Percentiles rank a stretch among this genome's conserved stretches.
These are phyloP conservation scores for Lasiosphaeria hispida DNA, from an alignment of 495 filamentous ascomycete species.

Conservation along the genomic window DNA sequence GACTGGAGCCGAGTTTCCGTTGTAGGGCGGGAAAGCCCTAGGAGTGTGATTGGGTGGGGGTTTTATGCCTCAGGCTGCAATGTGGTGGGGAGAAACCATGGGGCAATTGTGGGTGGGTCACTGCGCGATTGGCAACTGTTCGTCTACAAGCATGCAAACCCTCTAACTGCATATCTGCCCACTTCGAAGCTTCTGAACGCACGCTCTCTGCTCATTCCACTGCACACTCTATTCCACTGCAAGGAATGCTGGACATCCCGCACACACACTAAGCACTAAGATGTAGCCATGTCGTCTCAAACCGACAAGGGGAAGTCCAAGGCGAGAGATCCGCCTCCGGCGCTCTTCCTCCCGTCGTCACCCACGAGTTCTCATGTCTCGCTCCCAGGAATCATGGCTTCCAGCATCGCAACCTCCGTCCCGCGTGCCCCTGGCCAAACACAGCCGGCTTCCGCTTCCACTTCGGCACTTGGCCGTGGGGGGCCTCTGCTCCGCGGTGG, in stretches of 20 bases:
- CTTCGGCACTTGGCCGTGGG: constrained; percentile 17
- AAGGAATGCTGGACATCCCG: constrained; percentile 2
- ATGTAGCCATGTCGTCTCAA: constrained; percentile 46
- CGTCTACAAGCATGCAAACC: neutral
- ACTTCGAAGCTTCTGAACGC: neutral
- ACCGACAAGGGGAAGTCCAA: constrained; percentile 40
- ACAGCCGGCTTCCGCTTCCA: constrained; percentile 7
- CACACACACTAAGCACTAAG: constrained; percentile 15
- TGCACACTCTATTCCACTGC: neutral
- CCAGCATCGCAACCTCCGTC: constrained; percentile 28
- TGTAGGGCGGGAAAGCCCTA: constrained; percentile 42
- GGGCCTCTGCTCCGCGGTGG: constrained; percentile 13
- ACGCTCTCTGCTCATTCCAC: neutral
- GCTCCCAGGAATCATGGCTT: constrained; percentile 49
- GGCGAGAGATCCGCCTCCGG: constrained; percentile 70
- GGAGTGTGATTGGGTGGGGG: constrained; percentile 24
- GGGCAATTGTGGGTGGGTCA: neutral
- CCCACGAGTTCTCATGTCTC: constrained; percentile 75
- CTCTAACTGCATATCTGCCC: constrained; percentile 10
- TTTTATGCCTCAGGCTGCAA: constrained; percentile 20
- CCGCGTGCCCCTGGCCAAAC: neutral
- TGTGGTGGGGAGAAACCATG: neutral
- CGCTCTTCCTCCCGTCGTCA: constrained; percentile 78
- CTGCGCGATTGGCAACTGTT: no score
- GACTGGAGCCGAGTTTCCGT: constrained; percentile 29